A percentile compares a stretch with the other conserved stretches of the same genome.
phyloP scores from a whole-genome alignment of 192 early-diverging fungal species.

The Rhizophlyctis rosea region DNA sequence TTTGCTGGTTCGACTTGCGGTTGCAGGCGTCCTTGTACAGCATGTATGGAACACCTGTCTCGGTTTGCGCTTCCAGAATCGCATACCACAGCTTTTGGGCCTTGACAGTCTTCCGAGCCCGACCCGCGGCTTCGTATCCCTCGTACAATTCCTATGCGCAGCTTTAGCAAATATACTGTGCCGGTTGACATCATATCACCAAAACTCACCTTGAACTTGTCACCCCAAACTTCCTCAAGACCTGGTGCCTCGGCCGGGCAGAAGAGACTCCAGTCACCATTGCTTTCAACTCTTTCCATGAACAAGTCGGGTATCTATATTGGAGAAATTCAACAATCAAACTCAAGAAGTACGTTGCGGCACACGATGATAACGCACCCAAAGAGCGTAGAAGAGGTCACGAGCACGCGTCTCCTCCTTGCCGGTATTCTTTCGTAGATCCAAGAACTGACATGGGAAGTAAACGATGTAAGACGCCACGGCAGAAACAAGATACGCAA shows the following conservation, averaged over 20 bases:
- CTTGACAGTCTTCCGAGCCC: constrained; percentile 85
- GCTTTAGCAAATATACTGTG: too few relatives aligned
- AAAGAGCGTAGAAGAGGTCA: constrained; percentile 95
- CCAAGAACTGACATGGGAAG: constrained; percentile 83
- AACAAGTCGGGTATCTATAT: constrained; percentile 83
- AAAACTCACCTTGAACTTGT: constrained; percentile 71
- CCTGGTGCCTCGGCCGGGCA: constrained; percentile 92
- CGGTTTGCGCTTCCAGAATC: constrained; percentile 92
- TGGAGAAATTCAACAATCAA: constrained; percentile 9
- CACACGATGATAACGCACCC: constrained; percentile 38
- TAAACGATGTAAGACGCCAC: too few relatives aligned
- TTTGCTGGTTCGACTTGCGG: constrained; percentile 98
- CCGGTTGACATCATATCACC: background rate
- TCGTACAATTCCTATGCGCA: constrained; percentile 65
- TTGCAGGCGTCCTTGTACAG: constrained; percentile 99
- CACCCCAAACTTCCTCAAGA: constrained; percentile 89
- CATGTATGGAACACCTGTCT: constrained; percentile 98
- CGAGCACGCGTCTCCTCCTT: constrained; percentile 97
- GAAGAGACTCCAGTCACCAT: constrained; percentile 93
- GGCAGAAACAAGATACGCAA: too few relatives aligned
- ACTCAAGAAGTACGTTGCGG: background rate
- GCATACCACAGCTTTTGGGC: constrained; percentile 98
- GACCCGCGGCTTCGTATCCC: constrained; percentile 80
- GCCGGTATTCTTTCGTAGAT: constrained; percentile 95
- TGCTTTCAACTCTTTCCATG: constrained; percentile 93